Percentiles rank a stretch among this genome's conserved stretches.
Conservation (phyloP, 108 stramenopile genomes). For the Cyclotella sp. region DNA sequence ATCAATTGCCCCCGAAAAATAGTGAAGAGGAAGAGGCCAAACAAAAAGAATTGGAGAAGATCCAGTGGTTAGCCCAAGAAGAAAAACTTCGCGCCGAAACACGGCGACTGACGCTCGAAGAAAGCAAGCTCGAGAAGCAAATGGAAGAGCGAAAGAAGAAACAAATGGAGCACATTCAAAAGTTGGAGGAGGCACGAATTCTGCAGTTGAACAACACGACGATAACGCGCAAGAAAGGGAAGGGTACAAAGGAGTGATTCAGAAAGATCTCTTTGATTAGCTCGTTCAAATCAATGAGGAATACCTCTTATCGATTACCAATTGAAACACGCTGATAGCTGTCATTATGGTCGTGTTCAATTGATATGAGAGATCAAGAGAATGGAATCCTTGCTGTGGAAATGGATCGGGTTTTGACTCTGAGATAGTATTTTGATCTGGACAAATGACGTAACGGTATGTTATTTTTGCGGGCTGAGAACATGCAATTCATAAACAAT, state of each 20-base stretch:
- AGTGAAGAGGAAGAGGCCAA: neutral
- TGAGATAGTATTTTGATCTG: too few species aligned
- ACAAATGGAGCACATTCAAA: slow-evolving; percentile 11
- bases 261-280: too few species aligned
- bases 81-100: slow-evolving; percentile 23
- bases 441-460: too few species aligned
- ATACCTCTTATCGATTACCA: too few species aligned
- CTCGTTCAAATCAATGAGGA: too few species aligned
- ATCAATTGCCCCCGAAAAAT: neutral
- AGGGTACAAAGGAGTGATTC: slow-evolving; percentile 21
- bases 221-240: slow-evolving; percentile 40
- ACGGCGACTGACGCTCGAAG: slow-evolving; percentile 22
- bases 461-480: too few species aligned
- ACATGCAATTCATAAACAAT: too few species aligned
- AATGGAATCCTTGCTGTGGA: too few species aligned
- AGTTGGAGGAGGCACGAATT: slow-evolving; percentile 43
- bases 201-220: slow-evolving; percentile 26
- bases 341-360: too few species aligned
- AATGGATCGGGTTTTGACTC: too few species aligned
- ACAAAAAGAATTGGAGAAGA: slow-evolving; percentile 23
- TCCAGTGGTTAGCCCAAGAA: slow-evolving; percentile 41
- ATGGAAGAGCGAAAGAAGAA: slow-evolving; percentile 17
- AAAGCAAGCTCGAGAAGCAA: neutral
- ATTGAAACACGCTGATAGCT: too few species aligned
- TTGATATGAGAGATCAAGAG: too few species aligned